These are phyloP conservation scores for Murraya koenigii DNA, from an alignment of 345 rosid species.

Conservation along the genomic window DNA sequence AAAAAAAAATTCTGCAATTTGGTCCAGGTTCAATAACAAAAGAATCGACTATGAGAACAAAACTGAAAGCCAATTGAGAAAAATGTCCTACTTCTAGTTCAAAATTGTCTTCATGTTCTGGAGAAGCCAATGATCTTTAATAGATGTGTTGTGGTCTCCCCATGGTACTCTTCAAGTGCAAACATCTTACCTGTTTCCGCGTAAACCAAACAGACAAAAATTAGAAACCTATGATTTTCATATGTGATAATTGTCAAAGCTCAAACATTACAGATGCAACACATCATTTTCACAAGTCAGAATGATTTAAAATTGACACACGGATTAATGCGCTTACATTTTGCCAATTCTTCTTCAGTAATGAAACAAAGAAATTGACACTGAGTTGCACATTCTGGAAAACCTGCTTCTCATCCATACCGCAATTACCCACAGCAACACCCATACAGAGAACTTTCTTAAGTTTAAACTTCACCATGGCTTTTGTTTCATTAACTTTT, in stretches of 20 bases:
- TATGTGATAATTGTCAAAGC: neutral
- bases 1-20: no score
- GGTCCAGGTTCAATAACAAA: neutral
- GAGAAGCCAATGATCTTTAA: slow-evolving; percentile 10
- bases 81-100: neutral
- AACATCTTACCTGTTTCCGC: slow-evolving; percentile 40
- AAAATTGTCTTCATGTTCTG: neutral
- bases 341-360: slow-evolving; percentile 83
- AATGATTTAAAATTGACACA: neutral
- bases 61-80: neutral
- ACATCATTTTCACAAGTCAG: neutral
- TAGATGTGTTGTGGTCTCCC: slow-evolving; percentile 49
- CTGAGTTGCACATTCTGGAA: slow-evolving; percentile 79
- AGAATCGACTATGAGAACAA: neutral
- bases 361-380: slow-evolving; percentile 68
- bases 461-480: slow-evolving; percentile 71
- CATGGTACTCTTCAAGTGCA: slow-evolving; percentile 55
- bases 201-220: neutral
- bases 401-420: slow-evolving; percentile 74
- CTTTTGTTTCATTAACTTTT: slow-evolving; percentile 75
- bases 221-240: neutral
- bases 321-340: slow-evolving; percentile 36
- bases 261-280: neutral
- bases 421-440: slow-evolving; percentile 60
- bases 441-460: slow-evolving; percentile 85